phyloP scores from a whole-genome alignment of 257 asterid genomes.

The Penstemon newberryi region DNA sequence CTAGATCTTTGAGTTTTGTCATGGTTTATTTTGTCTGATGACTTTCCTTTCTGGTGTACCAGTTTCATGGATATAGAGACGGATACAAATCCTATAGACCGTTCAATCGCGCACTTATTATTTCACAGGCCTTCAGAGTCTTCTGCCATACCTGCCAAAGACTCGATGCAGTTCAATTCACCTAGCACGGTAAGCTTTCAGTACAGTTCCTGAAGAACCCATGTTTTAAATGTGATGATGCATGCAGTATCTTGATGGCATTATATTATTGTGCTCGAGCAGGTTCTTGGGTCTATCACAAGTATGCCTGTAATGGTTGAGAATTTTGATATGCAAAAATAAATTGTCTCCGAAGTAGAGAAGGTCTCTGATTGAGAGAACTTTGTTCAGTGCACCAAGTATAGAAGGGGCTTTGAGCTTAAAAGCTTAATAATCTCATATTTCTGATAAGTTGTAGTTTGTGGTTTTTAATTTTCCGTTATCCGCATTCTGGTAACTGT shows the following conservation, averaged over 20 bases:
- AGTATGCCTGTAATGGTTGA: constrained; percentile 39
- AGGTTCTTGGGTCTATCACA: constrained; percentile 47
- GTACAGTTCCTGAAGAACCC: constrained; percentile 3
- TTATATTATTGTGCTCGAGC: constrained; percentile 32
- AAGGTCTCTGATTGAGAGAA: constrained; percentile 19
- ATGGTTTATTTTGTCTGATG: constrained; percentile 6
- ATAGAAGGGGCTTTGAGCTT: constrained; percentile 9
- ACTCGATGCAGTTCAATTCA: constrained; percentile 37
- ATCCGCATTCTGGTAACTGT: not conserved
- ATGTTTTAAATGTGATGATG: not conserved
- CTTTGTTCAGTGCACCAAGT: not conserved
- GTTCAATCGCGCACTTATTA: constrained; percentile 82
- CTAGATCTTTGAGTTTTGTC: not conserved
- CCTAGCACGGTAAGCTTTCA: constrained; percentile 40
- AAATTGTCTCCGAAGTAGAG: constrained; percentile 28
- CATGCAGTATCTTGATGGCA: constrained; percentile 18
- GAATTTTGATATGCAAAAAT: constrained; percentile 33
- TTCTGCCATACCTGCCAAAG: constrained; percentile 33
- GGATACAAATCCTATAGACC: constrained; percentile 80
- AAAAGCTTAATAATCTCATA: not conserved
- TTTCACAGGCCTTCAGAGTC: constrained; percentile 68
- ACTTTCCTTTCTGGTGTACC: constrained; percentile 39
- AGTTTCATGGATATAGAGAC: constrained; percentile 70
- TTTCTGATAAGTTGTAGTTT: not conserved
- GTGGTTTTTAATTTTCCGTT: constrained; percentile 9